Base-by-base conservation (phyloP, 345 rosid species). In the Aquilaria yunnanensis region DNA sequence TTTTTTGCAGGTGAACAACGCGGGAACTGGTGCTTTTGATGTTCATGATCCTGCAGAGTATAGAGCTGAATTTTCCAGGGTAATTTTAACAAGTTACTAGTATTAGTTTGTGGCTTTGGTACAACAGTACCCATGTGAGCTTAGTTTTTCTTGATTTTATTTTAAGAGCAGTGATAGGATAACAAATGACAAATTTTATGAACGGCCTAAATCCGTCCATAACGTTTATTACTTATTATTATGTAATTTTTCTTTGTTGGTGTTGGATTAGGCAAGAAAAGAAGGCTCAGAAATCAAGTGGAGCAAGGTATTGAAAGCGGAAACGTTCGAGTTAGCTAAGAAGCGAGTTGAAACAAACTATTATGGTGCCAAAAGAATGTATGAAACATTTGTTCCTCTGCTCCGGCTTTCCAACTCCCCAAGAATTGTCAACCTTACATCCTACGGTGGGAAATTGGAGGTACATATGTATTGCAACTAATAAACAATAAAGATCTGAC, bases 301-400 rank as follows among this genome's bases (percentile, higher is more conserved):
- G 77, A 49, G 60, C 12, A 41, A 59, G 51, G 31, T 68, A 6
- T 1, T 56, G 14, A 65, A 23, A 23, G 23, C 54, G 1, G 65
- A 75, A 51, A 61, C 53, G 23, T 31, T 69, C 6, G 67, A 72
- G 10, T 41, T 64, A 56, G 78, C 73, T 4, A 71, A 73, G 37
- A 65, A 71, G 47, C 80, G 88, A 73, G 32, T 78, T 46, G 51
- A 78, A 47, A 75, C 70, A 56, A 83, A 83, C 64, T 83, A 80
- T 55, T 69, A 75, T 64, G 85, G 83, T 16, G 71, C 74, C 46
- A 80, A 68, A 62, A 47, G 58, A 67, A 62, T 67, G 64, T 56
- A 54, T 12, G 72, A 78, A 66, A 70, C 83, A 8, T 70, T 75
- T 43, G 12, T 69, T 54, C 83, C 83, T 10, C 64, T 77, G 23